Conservation (phyloP, 2,329 filamentous ascomycete species). For the Leptodontidium sp. region DNA sequence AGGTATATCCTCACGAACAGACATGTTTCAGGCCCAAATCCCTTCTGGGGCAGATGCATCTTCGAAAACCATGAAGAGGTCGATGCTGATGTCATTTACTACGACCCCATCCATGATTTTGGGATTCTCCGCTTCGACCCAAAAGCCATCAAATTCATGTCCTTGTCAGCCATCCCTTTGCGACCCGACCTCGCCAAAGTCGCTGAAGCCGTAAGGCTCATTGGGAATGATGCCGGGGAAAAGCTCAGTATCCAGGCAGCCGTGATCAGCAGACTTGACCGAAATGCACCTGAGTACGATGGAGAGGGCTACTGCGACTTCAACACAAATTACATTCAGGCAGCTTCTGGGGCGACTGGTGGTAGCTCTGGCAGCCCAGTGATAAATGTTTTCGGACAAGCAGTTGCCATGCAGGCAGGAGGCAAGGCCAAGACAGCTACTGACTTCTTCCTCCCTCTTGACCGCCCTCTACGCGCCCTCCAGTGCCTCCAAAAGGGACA, state of each 20-base stretch:
- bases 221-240: constrained; percentile 98
- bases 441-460: constrained; percentile 95
- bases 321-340: constrained; percentile 95
- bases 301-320: constrained; percentile 97
- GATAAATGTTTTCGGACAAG: constrained; percentile 92
- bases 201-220: constrained; percentile 92
- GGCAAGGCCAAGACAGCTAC: constrained; percentile 95
- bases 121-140: constrained; percentile 97
- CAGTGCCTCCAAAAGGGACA: constrained; percentile 81
- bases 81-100: constrained; percentile 95
- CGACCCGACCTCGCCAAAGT: constrained; percentile 89
- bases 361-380: constrained; percentile 97
- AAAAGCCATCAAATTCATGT: constrained; percentile 96
- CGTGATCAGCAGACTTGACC: constrained; percentile 93
- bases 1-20: constrained; percentile 85
- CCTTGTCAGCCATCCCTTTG: constrained; percentile 79
- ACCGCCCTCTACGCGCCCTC: constrained; percentile 86
- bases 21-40: constrained; percentile 93
- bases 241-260: constrained; percentile 98
- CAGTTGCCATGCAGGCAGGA: constrained; percentile 92
- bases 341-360: constrained; percentile 93
- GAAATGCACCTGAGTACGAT: constrained; percentile 94
- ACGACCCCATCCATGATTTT: constrained; percentile 98
- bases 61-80: constrained; percentile 99
- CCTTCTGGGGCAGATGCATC: constrained; percentile 97